A percentile compares a stretch with the other conserved stretches of the same genome.
These are phyloP conservation scores for Penicillium manginii DNA, from an alignment of 495 filamentous ascomycete genomes.

Conservation along the genomic window DNA sequence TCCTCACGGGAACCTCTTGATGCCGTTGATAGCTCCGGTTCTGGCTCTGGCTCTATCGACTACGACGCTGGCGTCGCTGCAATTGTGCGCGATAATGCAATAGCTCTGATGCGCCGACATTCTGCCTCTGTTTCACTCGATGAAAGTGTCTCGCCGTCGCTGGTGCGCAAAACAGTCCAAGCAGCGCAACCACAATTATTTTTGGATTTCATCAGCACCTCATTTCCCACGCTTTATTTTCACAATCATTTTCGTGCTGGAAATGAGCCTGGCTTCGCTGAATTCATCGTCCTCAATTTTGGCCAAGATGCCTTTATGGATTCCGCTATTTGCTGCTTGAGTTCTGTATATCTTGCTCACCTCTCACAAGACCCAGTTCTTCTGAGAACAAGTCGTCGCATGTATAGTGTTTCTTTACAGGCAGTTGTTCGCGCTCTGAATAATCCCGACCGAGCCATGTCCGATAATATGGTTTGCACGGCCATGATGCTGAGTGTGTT, in stretches of 20 bases:
- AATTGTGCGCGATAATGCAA: constrained; percentile 28
- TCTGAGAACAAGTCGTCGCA: constrained; percentile 29
- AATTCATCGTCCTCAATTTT: constrained; percentile 29
- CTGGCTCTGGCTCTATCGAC: background rate
- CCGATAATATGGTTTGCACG: constrained; percentile 37
- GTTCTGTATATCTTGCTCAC: constrained; percentile 34
- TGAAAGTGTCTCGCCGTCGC: constrained; percentile 26
- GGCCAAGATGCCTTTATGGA: constrained; percentile 33
- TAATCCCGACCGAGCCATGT: constrained; percentile 27
- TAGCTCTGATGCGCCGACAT: constrained; percentile 33
- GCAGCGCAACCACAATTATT: constrained; percentile 33
- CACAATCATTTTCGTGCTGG: constrained; percentile 38
- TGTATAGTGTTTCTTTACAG: constrained; percentile 34
- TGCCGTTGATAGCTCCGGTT: background rate
- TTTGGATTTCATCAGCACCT: constrained; percentile 33
- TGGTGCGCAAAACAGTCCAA: constrained; percentile 30
- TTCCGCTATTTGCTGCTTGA: constrained; percentile 35
- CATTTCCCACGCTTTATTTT: constrained; percentile 38
- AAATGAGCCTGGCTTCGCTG: constrained; percentile 27
- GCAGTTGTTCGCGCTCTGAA: constrained; percentile 28
- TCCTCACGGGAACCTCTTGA: constrained; percentile 13
- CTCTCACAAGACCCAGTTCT: constrained; percentile 28
- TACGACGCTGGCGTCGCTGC: constrained; percentile 18
- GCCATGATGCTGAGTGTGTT: constrained; percentile 42
- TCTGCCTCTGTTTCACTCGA: constrained; percentile 19